Conservation (phyloP, 1,284 basidiomycete species). For the Ganoderma boninense region DNA sequence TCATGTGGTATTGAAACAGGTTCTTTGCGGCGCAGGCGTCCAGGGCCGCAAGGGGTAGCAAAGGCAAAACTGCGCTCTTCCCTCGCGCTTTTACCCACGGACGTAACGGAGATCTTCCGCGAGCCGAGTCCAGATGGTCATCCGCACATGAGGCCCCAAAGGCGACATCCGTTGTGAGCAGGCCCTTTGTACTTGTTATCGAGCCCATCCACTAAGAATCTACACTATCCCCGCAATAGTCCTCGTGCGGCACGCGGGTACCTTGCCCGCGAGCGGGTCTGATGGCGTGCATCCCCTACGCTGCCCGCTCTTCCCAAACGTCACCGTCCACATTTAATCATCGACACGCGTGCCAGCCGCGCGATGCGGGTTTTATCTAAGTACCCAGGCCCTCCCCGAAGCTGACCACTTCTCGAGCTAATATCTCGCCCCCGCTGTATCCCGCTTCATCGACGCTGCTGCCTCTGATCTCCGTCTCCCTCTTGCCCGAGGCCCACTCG, state of each 20-base stretch:
- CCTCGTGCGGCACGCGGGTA: constrained; percentile 3
- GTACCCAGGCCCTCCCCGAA: constrained; percentile 1
- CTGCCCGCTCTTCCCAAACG: constrained; percentile 13
- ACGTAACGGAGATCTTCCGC: constrained; percentile 33
- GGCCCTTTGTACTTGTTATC: constrained; percentile 29
- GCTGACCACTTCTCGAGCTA: neutral
- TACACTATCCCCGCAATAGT: constrained; percentile 9
- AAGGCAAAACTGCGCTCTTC: neutral
- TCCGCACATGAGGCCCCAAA: constrained; percentile 21
- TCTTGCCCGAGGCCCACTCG: neutral
- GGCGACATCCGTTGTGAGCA: constrained; percentile 28
- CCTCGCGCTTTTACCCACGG: constrained; percentile 20
- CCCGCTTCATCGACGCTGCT: neutral
- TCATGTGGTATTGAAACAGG: constrained; percentile 1
- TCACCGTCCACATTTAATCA: constrained; percentile 26
- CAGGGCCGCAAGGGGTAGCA: neutral
- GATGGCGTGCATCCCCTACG: constrained; percentile 6
- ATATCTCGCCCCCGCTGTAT: constrained; percentile 1
- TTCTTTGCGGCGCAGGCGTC: neutral
- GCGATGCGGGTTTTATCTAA: constrained; percentile 21
- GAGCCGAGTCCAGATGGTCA: constrained; percentile 10
- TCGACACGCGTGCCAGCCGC: constrained; percentile 18
- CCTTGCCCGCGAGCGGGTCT: constrained; percentile 9
- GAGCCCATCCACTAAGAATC: constrained; percentile 8
- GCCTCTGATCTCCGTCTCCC: neutral